Evolutionary conservation across 140 eudicot genomes (phyloP), one percentile per base, ranked within the genome.

Genomic region (Oenanthe javanica): DNA sequence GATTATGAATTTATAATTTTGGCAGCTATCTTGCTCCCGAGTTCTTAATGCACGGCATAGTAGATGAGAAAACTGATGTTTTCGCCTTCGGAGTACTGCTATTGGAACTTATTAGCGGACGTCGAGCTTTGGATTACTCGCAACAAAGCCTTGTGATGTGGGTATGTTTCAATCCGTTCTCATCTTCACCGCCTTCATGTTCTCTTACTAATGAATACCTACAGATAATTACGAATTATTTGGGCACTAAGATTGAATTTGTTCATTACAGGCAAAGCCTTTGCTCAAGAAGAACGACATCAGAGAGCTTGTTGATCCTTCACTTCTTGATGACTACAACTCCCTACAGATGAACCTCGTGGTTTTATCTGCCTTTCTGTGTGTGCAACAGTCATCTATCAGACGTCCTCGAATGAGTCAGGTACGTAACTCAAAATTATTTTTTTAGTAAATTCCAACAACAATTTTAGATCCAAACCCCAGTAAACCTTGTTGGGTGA

Each of bases 111-210:
- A 90, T 92, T 77, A 92, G 94, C 18, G 98, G 96, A 52, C 94
- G 96, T 49, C 85, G 92, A 75, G 97, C 98, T 11, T 86, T 94
- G 10, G 97, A 94, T 86, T 94, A 89, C 85, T 94, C 97, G 0
- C 94, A 87, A 76, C 97, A 94, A 75, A 94, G 98, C 87, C 98
- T 94, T 78, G 98, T 92, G 73, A 71, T 94, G 85, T 94, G 97
- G 98, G 98, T 94, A 90, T 43, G 89, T n/a, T 49, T 31, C 27
- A 50, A 31, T 46, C 81, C 15, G 6, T 43, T 38, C 15, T 8
- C 43, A 61, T 6, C 45, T n/a, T 18, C 1, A 4, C 50, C 51
- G 46, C 50, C 46, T n/a, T 55, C 45, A 66, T 38, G 27, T 31
- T 27, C 25, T 11, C 23, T 23, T n/a, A 27, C 77, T 69, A 8